Conservation (phyloP, 371 early-diverging fungal genomes). For the Lichtheimia ornata region DNA sequence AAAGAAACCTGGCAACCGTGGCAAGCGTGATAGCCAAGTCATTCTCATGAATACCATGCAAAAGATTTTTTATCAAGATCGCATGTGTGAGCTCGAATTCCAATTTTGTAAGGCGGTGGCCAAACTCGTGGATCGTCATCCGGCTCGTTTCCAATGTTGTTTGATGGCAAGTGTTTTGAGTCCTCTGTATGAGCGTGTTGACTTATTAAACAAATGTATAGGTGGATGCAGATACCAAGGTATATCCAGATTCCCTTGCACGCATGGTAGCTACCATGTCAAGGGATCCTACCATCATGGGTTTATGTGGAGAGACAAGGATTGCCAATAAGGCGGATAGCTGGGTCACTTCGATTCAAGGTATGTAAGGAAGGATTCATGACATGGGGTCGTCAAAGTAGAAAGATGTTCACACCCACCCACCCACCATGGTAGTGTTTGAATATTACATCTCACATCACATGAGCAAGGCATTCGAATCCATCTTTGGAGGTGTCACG, state of each 20-base stretch:
- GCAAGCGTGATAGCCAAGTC: conserved; percentile 65
- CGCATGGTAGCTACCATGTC: conserved; percentile 82
- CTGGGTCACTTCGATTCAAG: conserved; percentile 94
- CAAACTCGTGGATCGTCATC: conserved; percentile 78
- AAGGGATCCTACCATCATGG: conserved; percentile 78
- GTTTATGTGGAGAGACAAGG: conserved; percentile 88
- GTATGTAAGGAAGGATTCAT: conserved; percentile 36
- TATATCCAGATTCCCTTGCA: conserved; percentile 79
- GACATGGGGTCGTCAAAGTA: not conserved
- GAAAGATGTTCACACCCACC: not conserved
- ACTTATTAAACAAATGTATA: conserved; percentile 10
- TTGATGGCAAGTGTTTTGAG: conserved; percentile 71
- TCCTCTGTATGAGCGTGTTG: not conserved
- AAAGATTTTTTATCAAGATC: conserved; percentile 89
- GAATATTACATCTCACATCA: conserved; percentile 98
- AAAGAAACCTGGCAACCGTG: conserved; percentile 55
- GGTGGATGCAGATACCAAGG: conserved; percentile 96
- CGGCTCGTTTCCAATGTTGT: conserved; percentile 86
- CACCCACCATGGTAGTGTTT: conserved; percentile 64
- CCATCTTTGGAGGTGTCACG: conserved; percentile 95
- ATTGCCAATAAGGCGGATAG: conserved; percentile 82
- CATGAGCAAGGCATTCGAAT: conserved; percentile 93
- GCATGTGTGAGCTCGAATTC: conserved; percentile 95
- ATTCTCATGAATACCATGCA: conserved; percentile 92
- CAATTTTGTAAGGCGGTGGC: conserved; percentile 93